Conservation (phyloP, 148 eudicot species). For the Camellia lanceoleosa region DNA sequence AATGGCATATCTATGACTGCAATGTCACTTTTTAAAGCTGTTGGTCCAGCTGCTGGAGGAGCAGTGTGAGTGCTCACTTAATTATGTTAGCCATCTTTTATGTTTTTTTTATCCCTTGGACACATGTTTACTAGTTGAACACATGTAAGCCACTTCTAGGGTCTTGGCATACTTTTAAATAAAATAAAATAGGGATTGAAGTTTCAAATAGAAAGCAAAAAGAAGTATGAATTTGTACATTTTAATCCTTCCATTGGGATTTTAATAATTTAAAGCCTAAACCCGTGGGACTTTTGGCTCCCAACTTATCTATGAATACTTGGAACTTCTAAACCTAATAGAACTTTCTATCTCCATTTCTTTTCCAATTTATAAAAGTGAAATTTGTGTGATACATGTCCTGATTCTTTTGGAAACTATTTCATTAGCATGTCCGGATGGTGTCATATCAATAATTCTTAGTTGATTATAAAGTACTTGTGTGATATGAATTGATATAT, state of each 20-base stretch:
- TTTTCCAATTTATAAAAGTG: no score
- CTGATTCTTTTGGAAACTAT: no score
- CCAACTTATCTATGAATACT: background rate
- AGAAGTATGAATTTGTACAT: background rate
- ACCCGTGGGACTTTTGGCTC: no score
- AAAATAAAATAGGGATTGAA: no score
- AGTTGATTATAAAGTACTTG: background rate
- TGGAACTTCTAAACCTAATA: background rate
- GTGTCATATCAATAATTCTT: background rate
- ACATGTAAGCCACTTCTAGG: background rate
- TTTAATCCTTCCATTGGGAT: background rate
- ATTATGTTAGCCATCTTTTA: background rate
- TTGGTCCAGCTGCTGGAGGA: slow-evolving; percentile 76
- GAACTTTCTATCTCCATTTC: background rate
- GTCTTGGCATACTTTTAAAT: no score
- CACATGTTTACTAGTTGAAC: background rate
- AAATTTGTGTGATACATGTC: no score
- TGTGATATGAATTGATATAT: background rate
- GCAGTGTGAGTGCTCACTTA: slow-evolving; percentile 49
- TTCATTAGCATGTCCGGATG: no score
- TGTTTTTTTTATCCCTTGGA: background rate
- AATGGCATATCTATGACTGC: slow-evolving; percentile 75
- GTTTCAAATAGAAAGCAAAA: background rate
- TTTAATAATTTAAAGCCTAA: background rate
- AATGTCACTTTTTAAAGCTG: slow-evolving; percentile 73